A percentile compares a stretch with the other conserved stretches of the same genome.
Evolutionary conservation across 1,284 basidiomycete genomes (phyloP).

Genomic region (Irpex sp.): DNA sequence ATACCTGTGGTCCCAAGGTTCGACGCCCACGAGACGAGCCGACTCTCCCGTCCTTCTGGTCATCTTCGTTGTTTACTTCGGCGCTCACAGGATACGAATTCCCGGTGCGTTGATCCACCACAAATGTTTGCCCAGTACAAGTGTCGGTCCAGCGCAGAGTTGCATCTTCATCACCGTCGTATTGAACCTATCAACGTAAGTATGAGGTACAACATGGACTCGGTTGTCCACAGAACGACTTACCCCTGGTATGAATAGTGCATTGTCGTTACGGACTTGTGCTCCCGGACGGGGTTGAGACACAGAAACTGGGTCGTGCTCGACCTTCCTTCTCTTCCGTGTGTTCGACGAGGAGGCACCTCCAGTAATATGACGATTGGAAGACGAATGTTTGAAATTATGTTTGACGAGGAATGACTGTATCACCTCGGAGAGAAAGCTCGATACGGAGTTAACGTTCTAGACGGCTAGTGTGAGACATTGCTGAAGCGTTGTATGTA

Average conservation of each 20-base stretch:
- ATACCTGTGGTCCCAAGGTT: background rate
- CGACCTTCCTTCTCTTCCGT: slow-evolving; percentile 15
- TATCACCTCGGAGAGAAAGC: slow-evolving; percentile 68
- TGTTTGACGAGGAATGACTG: slow-evolving; percentile 75
- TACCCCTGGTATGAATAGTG: background rate
- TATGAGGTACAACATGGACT: background rate
- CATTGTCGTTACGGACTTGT: too few relatives aligned
- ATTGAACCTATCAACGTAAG: too few relatives aligned
- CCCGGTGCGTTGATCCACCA: slow-evolving; percentile 75
- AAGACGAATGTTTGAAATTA: slow-evolving; percentile 53
- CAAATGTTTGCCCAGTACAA: slow-evolving; percentile 69
- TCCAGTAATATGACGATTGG: background rate
- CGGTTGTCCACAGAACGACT: background rate
- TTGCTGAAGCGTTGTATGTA: background rate
- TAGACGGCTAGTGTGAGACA: background rate
- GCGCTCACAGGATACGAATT: slow-evolving; percentile 55
- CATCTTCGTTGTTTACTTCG: slow-evolving; percentile 22
- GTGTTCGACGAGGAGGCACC: slow-evolving; percentile 26
- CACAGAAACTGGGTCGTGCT: background rate
- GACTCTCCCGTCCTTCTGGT: background rate
- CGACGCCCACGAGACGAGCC: background rate
- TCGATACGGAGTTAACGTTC: slow-evolving; percentile 60
- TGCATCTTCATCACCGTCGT: slow-evolving; percentile 20
- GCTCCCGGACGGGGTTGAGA: background rate
- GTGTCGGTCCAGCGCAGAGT: slow-evolving; percentile 69